Evolutionary conservation across 2,329 filamentous ascomycete genomes (phyloP).

Genomic region (Apiospora saccharicola): DNA sequence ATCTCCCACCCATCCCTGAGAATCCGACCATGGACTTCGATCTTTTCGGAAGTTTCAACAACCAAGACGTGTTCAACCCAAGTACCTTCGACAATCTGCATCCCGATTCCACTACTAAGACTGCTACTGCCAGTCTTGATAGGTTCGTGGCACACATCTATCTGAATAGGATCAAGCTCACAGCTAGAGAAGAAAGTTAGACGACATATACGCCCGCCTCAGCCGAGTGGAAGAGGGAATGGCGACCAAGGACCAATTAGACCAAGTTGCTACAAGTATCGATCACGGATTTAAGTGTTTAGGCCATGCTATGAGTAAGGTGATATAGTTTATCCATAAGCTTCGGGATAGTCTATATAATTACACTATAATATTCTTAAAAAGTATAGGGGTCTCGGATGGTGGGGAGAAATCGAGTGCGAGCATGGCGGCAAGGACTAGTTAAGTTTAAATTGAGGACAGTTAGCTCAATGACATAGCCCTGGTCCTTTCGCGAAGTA

Average conservation of each 20-base stretch:
- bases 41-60: not conserved
- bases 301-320: not conserved
- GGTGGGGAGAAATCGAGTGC: not conserved
- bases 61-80: not conserved
- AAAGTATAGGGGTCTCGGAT: slow-evolving; percentile 9
- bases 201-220: not conserved
- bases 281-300: slow-evolving; percentile 1
- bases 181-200: slow-evolving; percentile 10
- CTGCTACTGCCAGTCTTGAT: slow-evolving; percentile 1
- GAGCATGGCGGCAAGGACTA: not conserved
- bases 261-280: slow-evolving; percentile 7
- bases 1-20: not conserved
- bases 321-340: not conserved
- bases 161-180: not conserved
- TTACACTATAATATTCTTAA: not conserved
- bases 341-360: not conserved
- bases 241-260: not conserved
- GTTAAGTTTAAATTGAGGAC: slow-evolving; percentile 1
- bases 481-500: not conserved
- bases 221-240: not conserved
- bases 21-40: slow-evolving; percentile 6
- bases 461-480: not conserved
- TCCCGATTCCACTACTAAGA: not conserved
- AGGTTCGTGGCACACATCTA: slow-evolving; percentile 1
- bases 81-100: not conserved